A percentile compares a stretch with the other conserved stretches of the same genome.
Evolutionary conservation across 2,329 filamentous ascomycete genomes (phyloP).

Genomic region (Diaporthe batatas): DNA sequence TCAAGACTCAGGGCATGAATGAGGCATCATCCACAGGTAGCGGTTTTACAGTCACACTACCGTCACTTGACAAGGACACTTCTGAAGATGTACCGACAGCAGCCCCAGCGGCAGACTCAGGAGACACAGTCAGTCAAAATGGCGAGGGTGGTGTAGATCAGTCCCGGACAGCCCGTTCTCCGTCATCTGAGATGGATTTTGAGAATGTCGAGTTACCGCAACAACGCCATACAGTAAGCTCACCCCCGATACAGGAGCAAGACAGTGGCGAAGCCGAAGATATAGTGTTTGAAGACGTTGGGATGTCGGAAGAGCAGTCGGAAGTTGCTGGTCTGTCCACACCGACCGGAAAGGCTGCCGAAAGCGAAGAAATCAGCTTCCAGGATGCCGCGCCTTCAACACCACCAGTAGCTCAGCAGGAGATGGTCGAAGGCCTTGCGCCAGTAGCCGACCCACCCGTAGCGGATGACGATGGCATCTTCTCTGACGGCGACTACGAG

Average conservation of each 20-base stretch:
- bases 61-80: slow-evolving; percentile 48
- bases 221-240: slow-evolving; percentile 25
- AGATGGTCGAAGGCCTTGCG: slow-evolving; percentile 46
- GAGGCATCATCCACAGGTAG: neutral
- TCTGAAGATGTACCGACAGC: neutral
- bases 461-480: slow-evolving; percentile 43
- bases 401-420: slow-evolving; percentile 44
- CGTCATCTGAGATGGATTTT: slow-evolving; percentile 51
- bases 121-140: neutral
- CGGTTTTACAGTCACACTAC: neutral
- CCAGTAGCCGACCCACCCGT: slow-evolving; percentile 34
- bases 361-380: slow-evolving; percentile 45
- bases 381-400: slow-evolving; percentile 45
- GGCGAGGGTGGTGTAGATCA: neutral
- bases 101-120: neutral
- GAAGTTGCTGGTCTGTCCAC: slow-evolving; percentile 35
- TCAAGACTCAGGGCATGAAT: neutral
- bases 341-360: slow-evolving; percentile 48
- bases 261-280: slow-evolving; percentile 47
- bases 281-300: slow-evolving; percentile 51
- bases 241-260: slow-evolving; percentile 44
- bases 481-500: slow-evolving; percentile 71
- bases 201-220: slow-evolving; percentile 52
- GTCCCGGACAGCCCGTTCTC: slow-evolving; percentile 26
- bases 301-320: slow-evolving; percentile 39